A percentile compares a stretch with the other conserved stretches of the same genome.
These are phyloP conservation scores for Coemansia sp. DNA, from an alignment of 192 early-diverging fungal genomes.

Conservation along the genomic window DNA sequence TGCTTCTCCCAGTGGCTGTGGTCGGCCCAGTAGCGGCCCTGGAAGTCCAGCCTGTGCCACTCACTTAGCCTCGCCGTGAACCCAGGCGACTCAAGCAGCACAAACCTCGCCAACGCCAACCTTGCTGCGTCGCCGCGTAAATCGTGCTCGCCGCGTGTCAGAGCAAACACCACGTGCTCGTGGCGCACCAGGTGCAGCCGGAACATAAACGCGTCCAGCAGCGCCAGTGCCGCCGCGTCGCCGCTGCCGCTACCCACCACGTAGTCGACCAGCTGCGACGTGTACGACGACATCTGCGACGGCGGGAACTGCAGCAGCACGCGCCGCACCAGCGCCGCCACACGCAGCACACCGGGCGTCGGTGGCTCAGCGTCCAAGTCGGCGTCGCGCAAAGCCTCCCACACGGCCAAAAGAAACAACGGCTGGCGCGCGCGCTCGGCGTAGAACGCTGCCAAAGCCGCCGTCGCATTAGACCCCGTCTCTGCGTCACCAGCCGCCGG, in stretches of 20 bases:
- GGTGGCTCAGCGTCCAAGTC: background rate
- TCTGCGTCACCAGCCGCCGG: constrained; percentile 4
- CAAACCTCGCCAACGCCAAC: constrained; percentile 51
- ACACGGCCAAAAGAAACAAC: constrained; percentile 65
- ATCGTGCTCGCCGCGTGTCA: constrained; percentile 61
- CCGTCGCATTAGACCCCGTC: constrained; percentile 16
- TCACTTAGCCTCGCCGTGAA: constrained; percentile 57
- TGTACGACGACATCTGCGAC: constrained; percentile 67
- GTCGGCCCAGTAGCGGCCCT: constrained; percentile 69
- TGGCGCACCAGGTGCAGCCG: constrained; percentile 64
- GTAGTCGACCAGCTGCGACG: constrained; percentile 66
- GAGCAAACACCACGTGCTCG: constrained; percentile 67
- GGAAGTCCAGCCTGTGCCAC: constrained; percentile 65
- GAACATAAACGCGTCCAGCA: constrained; percentile 71
- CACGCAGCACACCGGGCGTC: constrained; percentile 6
- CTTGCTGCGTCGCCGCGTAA: constrained; percentile 53
- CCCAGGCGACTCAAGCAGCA: constrained; percentile 54
- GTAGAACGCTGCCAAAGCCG: constrained; percentile 55
- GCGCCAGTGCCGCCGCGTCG: constrained; percentile 21
- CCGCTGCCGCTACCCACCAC: constrained; percentile 47
- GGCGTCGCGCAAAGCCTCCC: constrained; percentile 53
- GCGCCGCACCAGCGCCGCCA: constrained; percentile 56
- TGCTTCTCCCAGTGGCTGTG: constrained; percentile 64
- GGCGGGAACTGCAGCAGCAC: constrained; percentile 67
- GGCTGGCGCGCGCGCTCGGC: constrained; percentile 59